These are phyloP conservation scores for Excoecaria agallocha DNA, from an alignment of 345 rosid species.

Conservation along the genomic window DNA sequence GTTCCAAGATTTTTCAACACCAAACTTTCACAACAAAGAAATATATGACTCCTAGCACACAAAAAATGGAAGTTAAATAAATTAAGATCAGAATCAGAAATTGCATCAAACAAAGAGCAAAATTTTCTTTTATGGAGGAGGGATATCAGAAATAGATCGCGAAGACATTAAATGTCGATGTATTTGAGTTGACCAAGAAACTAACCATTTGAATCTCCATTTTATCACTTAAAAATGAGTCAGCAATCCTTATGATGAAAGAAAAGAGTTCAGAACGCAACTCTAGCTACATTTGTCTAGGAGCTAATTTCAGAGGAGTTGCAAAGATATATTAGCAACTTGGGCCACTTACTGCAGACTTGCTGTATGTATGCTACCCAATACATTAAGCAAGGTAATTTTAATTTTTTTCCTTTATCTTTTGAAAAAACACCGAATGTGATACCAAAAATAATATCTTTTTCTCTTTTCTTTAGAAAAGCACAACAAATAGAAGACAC, in stretches of 20 bases:
- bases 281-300: background rate
- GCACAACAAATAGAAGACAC: no score
- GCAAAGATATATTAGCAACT: background rate
- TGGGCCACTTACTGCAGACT: background rate
- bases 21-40: constrained; percentile 11
- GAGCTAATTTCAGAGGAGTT: background rate
- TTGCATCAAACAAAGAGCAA: background rate
- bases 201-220: background rate
- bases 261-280: background rate
- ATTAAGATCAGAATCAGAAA: background rate
- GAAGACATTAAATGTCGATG: background rate
- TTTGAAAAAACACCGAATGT: background rate
- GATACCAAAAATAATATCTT: background rate
- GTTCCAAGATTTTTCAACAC: background rate
- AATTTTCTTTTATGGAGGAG: background rate
- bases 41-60: background rate
- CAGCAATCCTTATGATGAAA: background rate
- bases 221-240: background rate
- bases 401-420: background rate
- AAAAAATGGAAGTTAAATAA: background rate
- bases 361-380: no score
- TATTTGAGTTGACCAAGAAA: background rate
- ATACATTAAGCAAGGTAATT: no score
- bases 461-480: no score
- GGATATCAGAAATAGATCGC: background rate